A percentile compares a stretch with the other conserved stretches of the same genome.
phyloP scores from a whole-genome alignment of 257 asterid genomes.

The Nicotiana tomentosiformis region DNA sequence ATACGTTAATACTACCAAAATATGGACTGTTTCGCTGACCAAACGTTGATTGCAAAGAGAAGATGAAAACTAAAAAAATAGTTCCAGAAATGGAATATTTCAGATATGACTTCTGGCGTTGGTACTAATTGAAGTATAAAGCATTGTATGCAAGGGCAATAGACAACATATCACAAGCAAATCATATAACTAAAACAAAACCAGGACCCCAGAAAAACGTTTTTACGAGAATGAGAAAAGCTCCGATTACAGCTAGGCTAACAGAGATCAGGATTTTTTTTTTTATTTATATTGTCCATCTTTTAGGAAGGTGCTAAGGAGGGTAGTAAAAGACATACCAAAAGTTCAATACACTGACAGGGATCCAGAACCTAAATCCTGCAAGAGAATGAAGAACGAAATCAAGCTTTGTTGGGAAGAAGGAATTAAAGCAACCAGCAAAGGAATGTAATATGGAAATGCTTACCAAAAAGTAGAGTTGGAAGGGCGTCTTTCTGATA shows the following conservation, averaged over 20 bases:
- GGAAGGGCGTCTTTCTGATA: slow-evolving; percentile 91
- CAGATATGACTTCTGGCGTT: background rate
- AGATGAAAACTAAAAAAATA: background rate
- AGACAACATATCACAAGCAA: background rate
- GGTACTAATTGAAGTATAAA: background rate
- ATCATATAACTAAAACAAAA: background rate
- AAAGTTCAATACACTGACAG: slow-evolving; percentile 85
- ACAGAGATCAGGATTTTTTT: background rate
- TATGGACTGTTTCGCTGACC: background rate
- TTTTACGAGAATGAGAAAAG: background rate
- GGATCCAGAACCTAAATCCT: slow-evolving; percentile 97
- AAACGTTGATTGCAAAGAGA: background rate
- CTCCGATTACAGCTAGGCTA: background rate
- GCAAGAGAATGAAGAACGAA: slow-evolving; percentile 18
- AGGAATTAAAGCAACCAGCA: background rate
- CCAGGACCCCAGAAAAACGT: background rate
- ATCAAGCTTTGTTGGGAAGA: background rate
- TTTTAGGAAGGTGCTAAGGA: background rate
- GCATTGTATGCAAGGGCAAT: background rate
- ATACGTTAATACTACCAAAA: background rate
- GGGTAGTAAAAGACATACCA: slow-evolving; percentile 45
- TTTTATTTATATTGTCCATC: background rate
- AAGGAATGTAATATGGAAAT: background rate
- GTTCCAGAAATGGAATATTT: background rate
- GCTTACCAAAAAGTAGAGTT: slow-evolving; percentile 61